Evolutionary conservation across 2,329 filamentous ascomycete species (phyloP), one percentile per base, ranked within the genome.

Genomic region (Ascochyta viciae-villosae): DNA sequence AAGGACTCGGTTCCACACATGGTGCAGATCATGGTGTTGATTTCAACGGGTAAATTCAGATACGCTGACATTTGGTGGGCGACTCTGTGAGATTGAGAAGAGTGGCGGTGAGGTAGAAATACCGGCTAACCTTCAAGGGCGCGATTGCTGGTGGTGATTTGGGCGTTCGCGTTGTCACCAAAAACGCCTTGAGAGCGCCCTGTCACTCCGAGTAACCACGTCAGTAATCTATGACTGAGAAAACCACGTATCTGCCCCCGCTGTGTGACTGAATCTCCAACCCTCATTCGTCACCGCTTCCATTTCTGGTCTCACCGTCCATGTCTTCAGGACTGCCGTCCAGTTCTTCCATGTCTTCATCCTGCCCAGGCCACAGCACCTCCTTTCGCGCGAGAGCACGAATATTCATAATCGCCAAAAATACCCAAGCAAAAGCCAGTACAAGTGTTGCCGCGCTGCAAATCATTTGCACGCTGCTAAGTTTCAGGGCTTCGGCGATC

Each of bases 361-460:
- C 85, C 64, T 81, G 85, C 0, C 85, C 85, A 4, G 83, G 83
- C 73, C 80, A 86, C 62, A 87, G 74, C 16, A 88, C 82, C 44
- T 77, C 60, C 73, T 69, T 26, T 22, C 56, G 55, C 16, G 54
- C 22, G n/a, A 88, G 75, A 2, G 84, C 85, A 16, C 77, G 72
- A 3, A 83, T 66, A 65, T 85, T 81, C 42, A 78, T 74, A 22
- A 77, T 68, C 8, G 81, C 76, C 16, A 86, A 81, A 27, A 85
- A 81, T 1, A 85, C 39, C 81, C 84, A 88, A 62, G 83, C 78
- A 7, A 73, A 65, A 1, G 87, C 77, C 43, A 88, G 70, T 15
- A 82, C 62, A 19, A 85, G 71, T 0, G 84, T 84, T 78, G 87
- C 80, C 12, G 78, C 83, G 7, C 80, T 82, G 9, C 80, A 80